Evolutionary conservation across 768 basidiomycete species (phyloP), one percentile per base, ranked within the genome.

Genomic region (Amanita pseudoporphyria): DNA sequence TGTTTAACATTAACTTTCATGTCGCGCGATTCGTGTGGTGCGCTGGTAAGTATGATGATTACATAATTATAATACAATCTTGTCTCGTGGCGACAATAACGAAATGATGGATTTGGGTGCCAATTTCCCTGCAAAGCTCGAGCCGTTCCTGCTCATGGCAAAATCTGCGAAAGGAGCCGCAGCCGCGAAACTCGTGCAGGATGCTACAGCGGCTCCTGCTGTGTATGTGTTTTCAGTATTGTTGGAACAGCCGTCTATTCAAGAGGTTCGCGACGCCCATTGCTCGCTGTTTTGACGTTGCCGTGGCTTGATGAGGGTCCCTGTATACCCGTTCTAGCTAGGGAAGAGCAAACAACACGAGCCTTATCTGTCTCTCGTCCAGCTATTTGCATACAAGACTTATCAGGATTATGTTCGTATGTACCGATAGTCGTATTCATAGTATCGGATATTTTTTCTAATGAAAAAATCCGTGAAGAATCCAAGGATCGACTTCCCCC

Each of bases 151-250:
- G 37, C 77, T 97, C 52, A 90, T 97, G 69, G 90, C 85, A 3
- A 93, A 94, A 62, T 87, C 88, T 0, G 79, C 87, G 9, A 94
- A 90, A 60, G 95, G 95, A 1, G 91, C 91, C 0, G 90, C 87
- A 0, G 92, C 93, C 0, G 93, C 90, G 5, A 93, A 94, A 61
- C 78, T 94, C 49, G 68, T 94, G 26, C 76, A 81, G 58, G 86
- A 96, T 60, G 94, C 84, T 47, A 92, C 86, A 19, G 77, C 87
- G 37, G 89, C 94, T 0, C 82, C 84, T 13, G 94, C 92, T 9
- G 87, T 96, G 40, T 95, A 88, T 62, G 87, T 92, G 51, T 99
- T 96, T 60, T 79, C 82, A 0, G 94, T 97, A 64, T 68, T 99
- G 46, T 69, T 97, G 45, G 85, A 91, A 40, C 64, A 86, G 22